Base-by-base conservation (phyloP, 2,329 filamentous ascomycete genomes). In the Helotiales sp. region DNA sequence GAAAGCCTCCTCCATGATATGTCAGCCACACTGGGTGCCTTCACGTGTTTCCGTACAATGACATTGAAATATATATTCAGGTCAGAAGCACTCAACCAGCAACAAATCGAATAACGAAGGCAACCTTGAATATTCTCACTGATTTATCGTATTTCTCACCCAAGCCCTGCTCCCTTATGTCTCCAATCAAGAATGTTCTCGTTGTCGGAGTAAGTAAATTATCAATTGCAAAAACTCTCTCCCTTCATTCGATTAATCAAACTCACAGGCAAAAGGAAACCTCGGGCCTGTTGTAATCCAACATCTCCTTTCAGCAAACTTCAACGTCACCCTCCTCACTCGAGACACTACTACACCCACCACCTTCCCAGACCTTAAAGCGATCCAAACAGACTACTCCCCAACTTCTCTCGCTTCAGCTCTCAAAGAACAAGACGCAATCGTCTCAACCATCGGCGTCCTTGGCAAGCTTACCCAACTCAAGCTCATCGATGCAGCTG, bases 401-500 rank as follows among this genome's bases (percentile, higher is more conserved):
- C 31, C 51, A n/a, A 30, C 40, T 15, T 60, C 58, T 12, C 51
- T 67, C 5, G 51, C 48, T 10, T 72, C 81, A 27, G 61, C 49
- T 12, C 49, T 66, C 24, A 58, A 58, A 19, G 63, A 61, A 8
- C 63, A 67, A 53, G 65, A 67, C 51, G 65, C 62, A 10, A 54
- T 67, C 15, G 58, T 67, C 19, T 65, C 57, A 27, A 57, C 58
- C 13, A 40, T 67, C 13, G 56, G 54, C 10, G 40, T 47, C 3
- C 48, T 19, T 3, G 57, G 42, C 9, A 34, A 59, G 6, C 24
- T 46, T 5, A 12, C 25, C 2, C 63, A 67, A 24, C 48, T 38
- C 30, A 52, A 42, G 12, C 69, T 86, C 55, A 77, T 86, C 36
- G 79, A 86, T 51, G 85, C 83, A 0, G 78, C 82, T 9, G 75